Evolutionary conservation across 495 filamentous ascomycete species (phyloP), one percentile per base, ranked within the genome.

Genomic region (Copromyces sp.): DNA sequence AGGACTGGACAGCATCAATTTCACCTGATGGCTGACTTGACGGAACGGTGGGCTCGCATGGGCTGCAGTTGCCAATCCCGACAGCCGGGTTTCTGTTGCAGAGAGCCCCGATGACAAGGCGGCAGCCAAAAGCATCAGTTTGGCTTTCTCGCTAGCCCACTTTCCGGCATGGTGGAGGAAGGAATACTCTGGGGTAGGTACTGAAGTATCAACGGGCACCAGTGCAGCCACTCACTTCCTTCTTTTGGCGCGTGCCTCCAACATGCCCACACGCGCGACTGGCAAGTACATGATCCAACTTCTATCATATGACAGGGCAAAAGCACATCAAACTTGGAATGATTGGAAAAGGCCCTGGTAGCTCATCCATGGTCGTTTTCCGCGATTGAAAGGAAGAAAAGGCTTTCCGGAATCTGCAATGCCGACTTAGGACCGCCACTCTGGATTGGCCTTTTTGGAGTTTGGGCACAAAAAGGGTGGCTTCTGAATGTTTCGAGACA

Each of bases 371-470:
- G 53, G 6, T 35, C 12, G 24, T 61, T 20, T 16, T 61, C 29
- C 14, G 3, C 14, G 12, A 65, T 37, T 16, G 53, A 6, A 35
- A 35, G 53, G 29, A 65, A 65, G 53, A 24, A 24, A 65, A 35
- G 29, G 32, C 32, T 65, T 61, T 61, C 53, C 53, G 53, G 53
- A 6, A 35, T 35, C 29, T 65, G 12, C 53, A 65, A 65, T 65
- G 53, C 53, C 53, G 53, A 35, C 53, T 65, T 17, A 73, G 70
- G 68, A 29, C 69, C 40, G 72, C 72, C 68, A 73, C 72, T 65
- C 53, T 12, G 53, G 53, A 35, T 61, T 70, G 40, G 71, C 68
- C 42, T 65, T 65, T 70, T 73, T 39, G 29, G n/a, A 37, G 37
- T 71, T 42, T 38, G 40, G 4, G 68, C 72, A 14, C 14, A 17